Evolutionary conservation across 2,329 filamentous ascomycete species (phyloP).

Genomic region (Fusarium sp.): DNA sequence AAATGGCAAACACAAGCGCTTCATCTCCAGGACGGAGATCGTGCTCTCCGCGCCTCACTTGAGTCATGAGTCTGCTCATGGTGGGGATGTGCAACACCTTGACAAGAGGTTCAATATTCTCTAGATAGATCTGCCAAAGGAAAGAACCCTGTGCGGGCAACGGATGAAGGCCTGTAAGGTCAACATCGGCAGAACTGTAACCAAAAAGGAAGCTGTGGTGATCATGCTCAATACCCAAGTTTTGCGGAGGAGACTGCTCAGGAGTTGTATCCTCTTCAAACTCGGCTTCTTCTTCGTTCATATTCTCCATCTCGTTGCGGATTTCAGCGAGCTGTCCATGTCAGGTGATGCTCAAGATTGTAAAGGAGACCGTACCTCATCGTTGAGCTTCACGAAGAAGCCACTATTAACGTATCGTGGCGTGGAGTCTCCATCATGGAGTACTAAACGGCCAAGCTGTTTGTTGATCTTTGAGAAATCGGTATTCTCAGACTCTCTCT

Average conservation of each 20-base stretch:
- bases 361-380: conserved; percentile 64
- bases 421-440: conserved; percentile 73
- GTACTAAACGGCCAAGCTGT: conserved; percentile 67
- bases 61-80: conserved; percentile 29
- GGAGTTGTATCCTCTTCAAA: conserved; percentile 29
- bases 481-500: conserved; percentile 45
- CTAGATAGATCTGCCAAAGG: conserved; percentile 34
- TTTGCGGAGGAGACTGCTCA: conserved; percentile 29
- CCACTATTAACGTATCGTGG: conserved; percentile 79
- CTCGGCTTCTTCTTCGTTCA: conserved; percentile 17
- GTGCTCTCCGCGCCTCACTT: conserved; percentile 28
- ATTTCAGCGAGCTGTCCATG: conserved; percentile 23
- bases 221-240: background rate
- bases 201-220: conserved; percentile 36
- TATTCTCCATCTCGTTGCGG: conserved; percentile 26
- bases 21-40: conserved; percentile 25
- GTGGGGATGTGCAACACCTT: conserved; percentile 34
- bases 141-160: conserved; percentile 22
- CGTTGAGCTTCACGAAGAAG: conserved; percentile 79
- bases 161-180: conserved; percentile 25
- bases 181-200: conserved; percentile 25
- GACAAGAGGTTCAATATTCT: conserved; percentile 32
- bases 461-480: conserved; percentile 53
- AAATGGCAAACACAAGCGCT: conserved; percentile 33
- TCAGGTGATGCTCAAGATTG: background rate